Evolutionary conservation across 1,139 yeast species (phyloP).

Genomic region (Magnusiomyces suaveolens): DNA sequence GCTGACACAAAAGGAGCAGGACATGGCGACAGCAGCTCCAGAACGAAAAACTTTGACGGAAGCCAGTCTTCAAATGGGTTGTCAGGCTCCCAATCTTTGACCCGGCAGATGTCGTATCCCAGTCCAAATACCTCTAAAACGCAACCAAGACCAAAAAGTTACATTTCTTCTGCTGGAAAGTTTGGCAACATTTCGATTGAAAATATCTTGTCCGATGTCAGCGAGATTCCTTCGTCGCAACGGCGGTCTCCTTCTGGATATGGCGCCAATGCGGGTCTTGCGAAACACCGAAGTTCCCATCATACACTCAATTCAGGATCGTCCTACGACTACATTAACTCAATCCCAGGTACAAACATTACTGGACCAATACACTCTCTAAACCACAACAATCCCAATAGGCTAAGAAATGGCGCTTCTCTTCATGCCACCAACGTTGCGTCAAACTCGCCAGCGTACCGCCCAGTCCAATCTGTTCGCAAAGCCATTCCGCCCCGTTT

Average conservation of each 20-base stretch:
- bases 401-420: not conserved
- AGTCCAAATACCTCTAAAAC: not conserved
- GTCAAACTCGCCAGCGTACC: not conserved
- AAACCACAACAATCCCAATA: not conserved
- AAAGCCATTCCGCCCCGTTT: slow-evolving; percentile 29
- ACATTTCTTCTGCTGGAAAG: slow-evolving; percentile 13
- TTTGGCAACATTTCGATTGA: slow-evolving; percentile 30
- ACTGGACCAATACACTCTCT: not conserved
- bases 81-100: too few relatives aligned
- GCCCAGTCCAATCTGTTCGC: not conserved
- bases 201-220: slow-evolving; percentile 49
- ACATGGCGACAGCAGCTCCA: too few relatives aligned
- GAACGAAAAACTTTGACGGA: too few relatives aligned
- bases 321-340: not conserved
- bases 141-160: not conserved
- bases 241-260: slow-evolving; percentile 31
- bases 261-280: too few relatives aligned
- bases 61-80: too few relatives aligned
- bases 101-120: too few relatives aligned
- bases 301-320: not conserved
- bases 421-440: not conserved
- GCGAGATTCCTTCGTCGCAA: slow-evolving; percentile 80
- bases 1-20: too few relatives aligned
- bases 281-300: not conserved
- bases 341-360: not conserved